phyloP scores from a whole-genome alignment of 371 early-diverging fungal species.

The Circinella minor region DNA sequence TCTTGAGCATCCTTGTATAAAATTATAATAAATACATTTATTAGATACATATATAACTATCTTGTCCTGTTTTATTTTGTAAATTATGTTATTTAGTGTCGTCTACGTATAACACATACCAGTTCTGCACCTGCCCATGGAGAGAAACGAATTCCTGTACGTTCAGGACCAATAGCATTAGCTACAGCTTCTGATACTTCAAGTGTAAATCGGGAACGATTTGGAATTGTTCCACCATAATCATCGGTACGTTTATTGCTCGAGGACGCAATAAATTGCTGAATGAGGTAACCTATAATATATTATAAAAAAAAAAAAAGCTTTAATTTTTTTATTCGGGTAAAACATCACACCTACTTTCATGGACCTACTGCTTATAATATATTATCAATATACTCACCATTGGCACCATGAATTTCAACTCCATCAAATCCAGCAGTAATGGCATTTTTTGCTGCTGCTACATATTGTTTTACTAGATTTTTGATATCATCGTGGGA shows the following conservation, averaged over 20 bases:
- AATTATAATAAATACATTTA: constrained; percentile 9
- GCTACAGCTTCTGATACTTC: constrained; percentile 46
- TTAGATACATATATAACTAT: constrained; percentile 21
- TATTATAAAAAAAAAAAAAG: too few species aligned
- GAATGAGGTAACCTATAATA: constrained; percentile 60
- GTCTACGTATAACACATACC: too few species aligned
- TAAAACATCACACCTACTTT: too few species aligned
- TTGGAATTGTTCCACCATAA: constrained; percentile 60
- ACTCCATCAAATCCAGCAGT: constrained; percentile 43
- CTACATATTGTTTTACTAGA: constrained; percentile 61
- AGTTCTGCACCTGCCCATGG: constrained; percentile 17
- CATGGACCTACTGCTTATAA: too few species aligned
- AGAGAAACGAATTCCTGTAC: constrained; percentile 23
- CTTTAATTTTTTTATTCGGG: too few species aligned
- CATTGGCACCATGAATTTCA: constrained; percentile 61
- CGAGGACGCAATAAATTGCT: constrained; percentile 30
- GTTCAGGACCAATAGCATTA: constrained; percentile 17
- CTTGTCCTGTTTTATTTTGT: too few species aligned
- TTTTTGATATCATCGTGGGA: constrained; percentile 64
- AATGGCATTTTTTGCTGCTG: constrained; percentile 26
- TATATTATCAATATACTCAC: too few species aligned
- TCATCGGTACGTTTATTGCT: constrained; percentile 62
- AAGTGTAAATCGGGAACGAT: constrained; percentile 50
- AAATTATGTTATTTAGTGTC: too few species aligned
- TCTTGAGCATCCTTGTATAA: constrained; percentile 31